A percentile compares a stretch with the other conserved stretches of the same genome.
Evolutionary conservation across 2,329 filamentous ascomycete species (phyloP).

Genomic region (Aulographum hederae): DNA sequence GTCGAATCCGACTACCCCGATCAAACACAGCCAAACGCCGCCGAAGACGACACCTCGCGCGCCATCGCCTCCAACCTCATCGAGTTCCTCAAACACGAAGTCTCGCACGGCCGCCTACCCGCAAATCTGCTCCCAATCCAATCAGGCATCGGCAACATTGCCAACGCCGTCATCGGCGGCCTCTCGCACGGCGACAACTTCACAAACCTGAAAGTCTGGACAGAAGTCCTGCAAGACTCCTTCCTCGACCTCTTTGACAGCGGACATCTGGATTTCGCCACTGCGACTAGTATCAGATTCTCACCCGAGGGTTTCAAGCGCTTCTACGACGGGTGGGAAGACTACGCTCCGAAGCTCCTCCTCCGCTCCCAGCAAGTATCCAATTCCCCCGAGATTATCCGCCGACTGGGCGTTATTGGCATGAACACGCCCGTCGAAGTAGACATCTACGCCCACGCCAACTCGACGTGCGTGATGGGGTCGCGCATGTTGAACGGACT

Average conservation of each 20-base stretch:
- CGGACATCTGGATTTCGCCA: conserved; percentile 75
- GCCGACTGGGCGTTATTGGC: conserved; percentile 69
- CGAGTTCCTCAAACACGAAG: conserved; percentile 75
- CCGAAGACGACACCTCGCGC: conserved; percentile 53
- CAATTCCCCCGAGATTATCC: conserved; percentile 82
- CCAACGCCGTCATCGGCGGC: conserved; percentile 77
- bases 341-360: conserved; percentile 64
- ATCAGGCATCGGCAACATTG: conserved; percentile 83
- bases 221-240: conserved; percentile 79
- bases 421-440: conserved; percentile 95
- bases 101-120: conserved; percentile 58
- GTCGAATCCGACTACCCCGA: conserved; percentile 76
- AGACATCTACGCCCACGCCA: conserved; percentile 87
- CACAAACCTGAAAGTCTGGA: conserved; percentile 80
- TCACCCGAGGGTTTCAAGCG: conserved; percentile 79
- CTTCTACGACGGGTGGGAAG: conserved; percentile 74
- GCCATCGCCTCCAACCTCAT: conserved; percentile 67
- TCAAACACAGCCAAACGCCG: conserved; percentile 53
- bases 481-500: conserved; percentile 75
- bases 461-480: conserved; percentile 79
- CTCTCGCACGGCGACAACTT: conserved; percentile 62
- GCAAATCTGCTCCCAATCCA: conserved; percentile 63
- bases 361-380: conserved; percentile 76
- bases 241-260: conserved; percentile 88
- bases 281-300: conserved; percentile 78